Evolutionary conservation across 768 basidiomycete genomes (phyloP).

Genomic region (Lactifluus pinguis): DNA sequence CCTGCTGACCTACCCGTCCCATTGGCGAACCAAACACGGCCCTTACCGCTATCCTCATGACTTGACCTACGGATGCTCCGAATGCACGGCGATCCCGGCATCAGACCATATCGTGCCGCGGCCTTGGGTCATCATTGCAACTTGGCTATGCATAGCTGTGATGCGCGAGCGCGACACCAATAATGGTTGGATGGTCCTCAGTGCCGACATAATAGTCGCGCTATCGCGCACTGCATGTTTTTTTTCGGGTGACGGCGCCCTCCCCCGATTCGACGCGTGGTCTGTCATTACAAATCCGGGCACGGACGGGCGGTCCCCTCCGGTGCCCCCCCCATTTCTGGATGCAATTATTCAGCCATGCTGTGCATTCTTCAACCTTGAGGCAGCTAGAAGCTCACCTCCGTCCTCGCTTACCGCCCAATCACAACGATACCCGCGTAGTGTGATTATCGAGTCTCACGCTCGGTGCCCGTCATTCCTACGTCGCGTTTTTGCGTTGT

Average conservation of each 20-base stretch:
- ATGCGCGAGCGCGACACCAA: not conserved
- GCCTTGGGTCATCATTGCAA: not conserved
- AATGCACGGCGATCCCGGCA: not conserved
- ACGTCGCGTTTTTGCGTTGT: not conserved
- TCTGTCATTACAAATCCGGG: not conserved
- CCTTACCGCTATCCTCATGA: conserved; percentile 4
- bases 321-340: not conserved
- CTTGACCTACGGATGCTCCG: not conserved
- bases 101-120: not conserved
- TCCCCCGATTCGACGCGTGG: not conserved
- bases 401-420: not conserved
- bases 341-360: not conserved
- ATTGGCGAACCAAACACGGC: not conserved
- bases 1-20: conserved; percentile 7
- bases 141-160: not conserved
- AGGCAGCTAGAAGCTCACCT: conserved; percentile 1
- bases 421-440: not conserved
- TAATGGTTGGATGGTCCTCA: too few relatives aligned
- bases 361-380: not conserved
- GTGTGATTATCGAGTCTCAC: not conserved
- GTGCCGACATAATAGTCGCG: too few relatives aligned
- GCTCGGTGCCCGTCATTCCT: not conserved
- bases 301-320: too few relatives aligned
- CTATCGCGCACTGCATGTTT: too few relatives aligned
- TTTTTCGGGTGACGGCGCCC: too few relatives aligned